Evolutionary conservation across 2,329 filamentous ascomycete genomes (phyloP).

Genomic region (Hirsutella minnesotensis): DNA sequence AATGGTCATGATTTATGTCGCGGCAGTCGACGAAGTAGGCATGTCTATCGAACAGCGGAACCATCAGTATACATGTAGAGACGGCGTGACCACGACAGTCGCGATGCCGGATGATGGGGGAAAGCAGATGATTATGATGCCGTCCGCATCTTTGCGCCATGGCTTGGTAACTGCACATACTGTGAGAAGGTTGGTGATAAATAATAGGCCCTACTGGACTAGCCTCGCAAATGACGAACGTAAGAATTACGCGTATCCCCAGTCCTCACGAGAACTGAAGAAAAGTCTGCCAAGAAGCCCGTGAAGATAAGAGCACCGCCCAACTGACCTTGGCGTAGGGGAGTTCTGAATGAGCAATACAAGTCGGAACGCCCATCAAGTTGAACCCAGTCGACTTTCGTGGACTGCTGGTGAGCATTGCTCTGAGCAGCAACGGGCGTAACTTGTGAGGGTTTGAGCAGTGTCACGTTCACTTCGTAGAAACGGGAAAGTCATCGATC

Average conservation of each 20-base stretch:
- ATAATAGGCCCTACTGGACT: slow-evolving; percentile 15
- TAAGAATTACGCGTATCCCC: slow-evolving; percentile 11
- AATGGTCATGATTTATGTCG: not conserved
- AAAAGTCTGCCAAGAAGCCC: slow-evolving; percentile 20
- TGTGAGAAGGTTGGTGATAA: slow-evolving; percentile 15
- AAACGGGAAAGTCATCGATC: slow-evolving; percentile 19
- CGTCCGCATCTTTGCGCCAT: too few relatives aligned
- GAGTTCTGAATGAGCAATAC: too few relatives aligned
- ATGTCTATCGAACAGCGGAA: not conserved
- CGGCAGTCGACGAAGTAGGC: not conserved
- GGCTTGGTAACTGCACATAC: too few relatives aligned
- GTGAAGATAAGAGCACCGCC: slow-evolving; percentile 19
- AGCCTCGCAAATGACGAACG: slow-evolving; percentile 17
- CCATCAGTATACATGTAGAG: not conserved
- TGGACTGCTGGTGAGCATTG: slow-evolving; percentile 1
- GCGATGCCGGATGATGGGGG: slow-evolving; percentile 3
- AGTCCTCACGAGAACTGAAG: slow-evolving; percentile 19
- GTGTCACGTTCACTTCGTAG: too few relatives aligned
- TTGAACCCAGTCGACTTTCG: slow-evolving; percentile 23
- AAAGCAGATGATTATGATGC: slow-evolving; percentile 15
- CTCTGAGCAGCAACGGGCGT: slow-evolving; percentile 1
- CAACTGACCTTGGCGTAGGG: slow-evolving; percentile 20
- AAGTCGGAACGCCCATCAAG: too few relatives aligned
- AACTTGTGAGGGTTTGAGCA: slow-evolving; percentile 14
- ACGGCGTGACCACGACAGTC: not conserved